Conservation (phyloP, 2,329 filamentous ascomycete species). For the Verruconis gallopava region DNA sequence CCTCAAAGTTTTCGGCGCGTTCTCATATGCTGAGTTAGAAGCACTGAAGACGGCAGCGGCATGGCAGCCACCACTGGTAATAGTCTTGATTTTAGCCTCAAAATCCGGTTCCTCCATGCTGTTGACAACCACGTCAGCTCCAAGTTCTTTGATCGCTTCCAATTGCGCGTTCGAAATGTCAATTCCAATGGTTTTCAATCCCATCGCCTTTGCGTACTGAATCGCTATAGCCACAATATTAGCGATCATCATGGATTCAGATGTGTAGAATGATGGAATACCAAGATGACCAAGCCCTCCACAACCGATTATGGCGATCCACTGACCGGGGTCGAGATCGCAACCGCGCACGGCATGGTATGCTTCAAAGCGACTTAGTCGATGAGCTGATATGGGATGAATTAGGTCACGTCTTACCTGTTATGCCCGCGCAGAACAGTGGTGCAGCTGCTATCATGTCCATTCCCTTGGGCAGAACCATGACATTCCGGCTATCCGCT, state of each 20-base stretch:
- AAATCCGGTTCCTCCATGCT: constrained; percentile 23
- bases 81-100: constrained; percentile 22
- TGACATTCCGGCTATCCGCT: constrained; percentile 32
- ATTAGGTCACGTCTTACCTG: no score
- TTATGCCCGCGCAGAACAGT: constrained; percentile 33
- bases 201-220: constrained; percentile 37
- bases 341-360: constrained; percentile 21
- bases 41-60: constrained; percentile 31
- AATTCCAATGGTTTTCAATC: constrained; percentile 29
- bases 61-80: constrained; percentile 28
- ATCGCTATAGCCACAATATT: constrained; percentile 18
- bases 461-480: constrained; percentile 26
- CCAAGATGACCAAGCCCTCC: constrained; percentile 20
- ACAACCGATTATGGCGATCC: constrained; percentile 30
- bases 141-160: constrained; percentile 25
- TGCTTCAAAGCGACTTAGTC: no score
- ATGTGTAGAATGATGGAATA: constrained; percentile 27
- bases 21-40: constrained; percentile 20
- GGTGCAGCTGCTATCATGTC: constrained; percentile 24
- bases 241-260: constrained; percentile 16
- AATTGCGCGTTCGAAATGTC: constrained; percentile 33
- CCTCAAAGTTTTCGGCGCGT: constrained; percentile 20
- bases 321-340: constrained; percentile 21
- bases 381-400: no score
- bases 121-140: constrained; percentile 26